Base-by-base conservation (phyloP, 805 yeast species). In the Zygosaccharomyces pseudorouxii region DNA sequence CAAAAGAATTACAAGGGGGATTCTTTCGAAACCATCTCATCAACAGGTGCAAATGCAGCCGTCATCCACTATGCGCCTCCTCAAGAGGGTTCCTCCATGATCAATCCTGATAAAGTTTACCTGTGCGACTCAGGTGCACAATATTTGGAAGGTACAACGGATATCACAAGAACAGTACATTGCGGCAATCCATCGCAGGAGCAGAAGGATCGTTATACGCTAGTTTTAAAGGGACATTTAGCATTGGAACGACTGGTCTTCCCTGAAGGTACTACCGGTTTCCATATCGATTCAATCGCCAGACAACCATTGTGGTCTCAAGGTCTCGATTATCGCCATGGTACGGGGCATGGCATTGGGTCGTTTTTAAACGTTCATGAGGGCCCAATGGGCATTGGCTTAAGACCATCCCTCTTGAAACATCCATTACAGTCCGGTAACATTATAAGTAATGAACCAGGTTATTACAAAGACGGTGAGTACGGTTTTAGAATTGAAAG, bases 331-430 rank as follows among this genome's bases (percentile, higher is more conserved):
- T 93, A 86, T 64, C 79, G 83, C 54, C 99, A 93, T 67, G 98
- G 99, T 8, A 89, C 98, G 0, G 97, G 98, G 1, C 99, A 93
- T 67, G 99, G 99, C 4, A 86, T 93, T n/a, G 98, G 97, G 2
- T 77, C 90, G 18, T 92, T 77, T 63, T 79, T 95, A 40, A 84
- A 85, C 64, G 98, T 93, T 14, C 99, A 93, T 65, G 97, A 95
- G 62, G 93, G 95, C 0, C 98, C 98, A 1, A 77, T 92, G 47
- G 95, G 90, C 12, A 81, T 93, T 51, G 87, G 85, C 50, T 71
- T 65, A 62, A 73, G 75, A 58, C 68, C 72, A 22, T 70, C 75
- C 12, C 69, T 78, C 22, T 69, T 72, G 29, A 72, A 77, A 8
- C 77, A 75, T 38, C 81, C 89, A 5, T 65, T 78, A 42, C 68